Evolutionary conservation across 2,329 filamentous ascomycete species (phyloP), one percentile per base, ranked within the genome.

Genomic region (Botrytis fabae): DNA sequence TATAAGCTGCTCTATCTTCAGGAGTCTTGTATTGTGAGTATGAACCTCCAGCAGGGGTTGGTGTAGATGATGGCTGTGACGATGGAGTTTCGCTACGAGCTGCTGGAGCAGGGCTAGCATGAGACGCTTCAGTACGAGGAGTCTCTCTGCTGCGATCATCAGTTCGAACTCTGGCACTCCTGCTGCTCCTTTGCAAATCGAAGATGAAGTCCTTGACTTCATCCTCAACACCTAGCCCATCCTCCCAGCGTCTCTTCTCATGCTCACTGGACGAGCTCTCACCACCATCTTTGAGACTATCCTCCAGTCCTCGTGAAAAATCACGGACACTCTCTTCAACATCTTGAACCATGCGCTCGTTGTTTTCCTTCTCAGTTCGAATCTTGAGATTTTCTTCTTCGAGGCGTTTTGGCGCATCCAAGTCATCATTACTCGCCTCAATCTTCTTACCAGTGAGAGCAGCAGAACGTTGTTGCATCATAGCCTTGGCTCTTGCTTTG

Each of bases 141-240:
- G 71, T 54, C 18, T 82, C 81, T 22, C 78, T 75, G 42, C 65
- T 78, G 46, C 85, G 85, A 74, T 90, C 91, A 80, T 88, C 89
- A 66, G 85, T 83, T 74, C 88, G 86, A 73, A 97, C 84, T 74
- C 91, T 91, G 70, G 93, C 87, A 76, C 93, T 87, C 76, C 94
- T 90, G 81, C 94, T 97, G 75, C 91, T 93, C 75, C 95, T 90
- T 81, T 98, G 95, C 70, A 99, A 85, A 78, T 98, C 96, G 81
- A 96, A 98, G 81, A 99, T 99, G 82, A 99, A 98, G 80, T 99
- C 96, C 79, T 94, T 93, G 75, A 98, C 92, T 79, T 97, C 94
- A 79, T 99, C 95, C 81, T 99, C 96, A 42, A 99, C 96, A 42
- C 96, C 96, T 54, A 99, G 87, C 16, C 90, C 96, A 82, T 99